Evolutionary conservation across 192 early-diverging fungal genomes (phyloP).

Genomic region (Geranomyces variabilis): DNA sequence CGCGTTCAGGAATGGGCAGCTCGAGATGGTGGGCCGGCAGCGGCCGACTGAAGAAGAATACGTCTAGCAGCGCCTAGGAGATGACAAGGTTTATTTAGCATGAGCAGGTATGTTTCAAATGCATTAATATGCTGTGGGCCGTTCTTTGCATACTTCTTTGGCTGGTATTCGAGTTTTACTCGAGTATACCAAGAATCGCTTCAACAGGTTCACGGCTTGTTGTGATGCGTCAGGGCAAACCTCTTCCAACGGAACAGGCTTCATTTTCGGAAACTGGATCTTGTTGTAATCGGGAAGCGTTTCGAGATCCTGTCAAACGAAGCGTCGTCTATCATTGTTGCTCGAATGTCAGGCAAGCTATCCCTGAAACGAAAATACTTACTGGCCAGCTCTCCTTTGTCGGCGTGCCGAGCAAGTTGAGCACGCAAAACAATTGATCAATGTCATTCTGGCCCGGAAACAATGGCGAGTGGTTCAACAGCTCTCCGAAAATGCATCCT

Average conservation of each 20-base stretch:
- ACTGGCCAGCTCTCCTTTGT: constrained; percentile 57
- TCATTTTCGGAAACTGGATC: constrained; percentile 56
- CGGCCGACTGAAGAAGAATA: constrained; percentile 59
- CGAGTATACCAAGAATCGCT: constrained; percentile 56
- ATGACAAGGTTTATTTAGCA: background rate
- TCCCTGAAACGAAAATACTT: background rate
- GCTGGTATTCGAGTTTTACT: constrained; percentile 51
- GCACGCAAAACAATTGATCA: constrained; percentile 61
- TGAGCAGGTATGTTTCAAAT: background rate
- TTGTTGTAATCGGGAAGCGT: constrained; percentile 64
- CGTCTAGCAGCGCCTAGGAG: constrained; percentile 52
- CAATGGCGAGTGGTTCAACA: constrained; percentile 61
- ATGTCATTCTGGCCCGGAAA: constrained; percentile 69
- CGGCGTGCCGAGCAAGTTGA: constrained; percentile 53
- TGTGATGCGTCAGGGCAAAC: constrained; percentile 55
- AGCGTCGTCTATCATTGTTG: too few relatives aligned
- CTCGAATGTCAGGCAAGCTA: too few relatives aligned
- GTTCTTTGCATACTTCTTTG: constrained; percentile 36
- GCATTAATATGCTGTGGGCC: background rate
- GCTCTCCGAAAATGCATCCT: constrained; percentile 69
- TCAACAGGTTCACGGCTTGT: constrained; percentile 50
- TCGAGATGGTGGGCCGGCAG: constrained; percentile 62
- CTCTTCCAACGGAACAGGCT: constrained; percentile 34
- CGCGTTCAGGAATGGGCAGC: constrained; percentile 57
- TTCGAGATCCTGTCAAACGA: constrained; percentile 47